A percentile compares a stretch with the other conserved stretches of the same genome.
Evolutionary conservation across 192 early-diverging fungal genomes (phyloP).

Genomic region (Entomortierella lignicola): DNA sequence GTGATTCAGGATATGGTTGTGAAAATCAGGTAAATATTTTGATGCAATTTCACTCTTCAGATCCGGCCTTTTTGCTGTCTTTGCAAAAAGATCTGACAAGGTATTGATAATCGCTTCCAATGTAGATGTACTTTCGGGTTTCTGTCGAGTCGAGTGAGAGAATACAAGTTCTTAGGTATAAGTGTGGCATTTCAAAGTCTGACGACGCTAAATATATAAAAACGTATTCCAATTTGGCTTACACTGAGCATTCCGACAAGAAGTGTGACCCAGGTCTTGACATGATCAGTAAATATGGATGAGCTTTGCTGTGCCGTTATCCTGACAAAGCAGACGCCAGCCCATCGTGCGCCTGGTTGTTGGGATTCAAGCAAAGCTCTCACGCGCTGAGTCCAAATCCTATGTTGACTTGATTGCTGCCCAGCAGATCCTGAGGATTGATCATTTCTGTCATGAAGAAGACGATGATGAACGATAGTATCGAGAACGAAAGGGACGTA

Average conservation of each 20-base stretch:
- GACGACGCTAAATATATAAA: too few relatives aligned
- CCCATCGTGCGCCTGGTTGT: slow-evolving; percentile 59
- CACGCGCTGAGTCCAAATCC: slow-evolving; percentile 66
- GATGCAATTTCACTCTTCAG: slow-evolving; percentile 66
- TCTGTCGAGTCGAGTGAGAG: slow-evolving; percentile 50
- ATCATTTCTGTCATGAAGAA: slow-evolving; percentile 47
- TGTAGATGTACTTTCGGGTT: slow-evolving; percentile 53
- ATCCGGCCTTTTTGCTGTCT: slow-evolving; percentile 60
- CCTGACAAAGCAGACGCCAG: slow-evolving; percentile 60
- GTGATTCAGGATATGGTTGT: slow-evolving; percentile 56
- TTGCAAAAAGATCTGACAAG: slow-evolving; percentile 60
- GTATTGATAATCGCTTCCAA: slow-evolving; percentile 58
- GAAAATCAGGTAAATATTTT: slow-evolving; percentile 63
- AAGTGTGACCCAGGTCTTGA: slow-evolving; percentile 56
- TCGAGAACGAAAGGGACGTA: slow-evolving; percentile 65
- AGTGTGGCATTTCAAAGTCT: too few relatives aligned
- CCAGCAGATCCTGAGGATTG: slow-evolving; percentile 2
- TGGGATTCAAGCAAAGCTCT: slow-evolving; percentile 67
- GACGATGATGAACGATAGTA: slow-evolving; percentile 53
- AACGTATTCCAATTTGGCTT: slow-evolving; percentile 5
- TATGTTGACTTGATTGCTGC: slow-evolving; percentile 37
- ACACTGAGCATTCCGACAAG: slow-evolving; percentile 59
- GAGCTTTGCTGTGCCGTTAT: slow-evolving; percentile 61
- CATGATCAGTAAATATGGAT: slow-evolving; percentile 51
- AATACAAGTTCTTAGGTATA: too few relatives aligned